These are phyloP conservation scores for Graphilbum sp. DNA, from an alignment of 2,329 filamentous ascomycete species.

Conservation along the genomic window DNA sequence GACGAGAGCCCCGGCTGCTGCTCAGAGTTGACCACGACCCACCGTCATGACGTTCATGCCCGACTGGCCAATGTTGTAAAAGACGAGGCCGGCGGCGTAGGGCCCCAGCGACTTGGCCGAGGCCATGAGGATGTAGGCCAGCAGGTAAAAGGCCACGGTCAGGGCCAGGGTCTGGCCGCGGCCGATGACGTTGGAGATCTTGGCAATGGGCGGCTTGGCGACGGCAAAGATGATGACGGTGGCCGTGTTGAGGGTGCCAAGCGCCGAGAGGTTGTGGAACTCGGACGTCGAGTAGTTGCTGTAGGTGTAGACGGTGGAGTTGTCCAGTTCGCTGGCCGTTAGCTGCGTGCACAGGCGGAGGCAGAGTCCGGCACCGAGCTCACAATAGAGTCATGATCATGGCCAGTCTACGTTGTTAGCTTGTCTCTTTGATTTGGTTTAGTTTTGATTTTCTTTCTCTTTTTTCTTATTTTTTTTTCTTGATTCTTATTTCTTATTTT, in stretches of 20 bases:
- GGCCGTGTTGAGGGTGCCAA: constrained; percentile 16
- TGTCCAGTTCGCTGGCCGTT: constrained; percentile 13
- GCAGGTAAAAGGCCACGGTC: constrained; percentile 33
- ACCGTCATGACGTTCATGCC: constrained; percentile 37
- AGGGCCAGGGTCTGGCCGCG: constrained; percentile 43
- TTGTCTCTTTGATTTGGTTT: too few relatives aligned
- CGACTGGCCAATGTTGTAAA: constrained; percentile 41
- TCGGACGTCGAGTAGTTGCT: constrained; percentile 17
- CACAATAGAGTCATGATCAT: constrained; percentile 14
- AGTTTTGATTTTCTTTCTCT: too few relatives aligned
- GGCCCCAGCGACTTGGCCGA: constrained; percentile 33
- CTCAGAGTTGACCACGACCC: constrained; percentile 21
- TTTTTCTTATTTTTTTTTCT: too few relatives aligned
- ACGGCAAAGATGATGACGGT: constrained; percentile 27
- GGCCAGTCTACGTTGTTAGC: constrained; percentile 7
- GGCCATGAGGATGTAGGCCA: constrained; percentile 42
- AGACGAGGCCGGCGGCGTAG: constrained; percentile 36
- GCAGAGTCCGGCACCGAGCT: background rate
- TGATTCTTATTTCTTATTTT: too few relatives aligned
- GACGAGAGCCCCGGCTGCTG: too few relatives aligned
- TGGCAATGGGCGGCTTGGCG: constrained; percentile 43
- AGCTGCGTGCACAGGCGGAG: background rate
- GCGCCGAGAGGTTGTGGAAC: constrained; percentile 15
- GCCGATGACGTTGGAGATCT: constrained; percentile 44
- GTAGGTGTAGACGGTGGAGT: constrained; percentile 15